Conservation (phyloP, 1,139 yeast genomes). For the Saccharomyces pastorianus region DNA sequence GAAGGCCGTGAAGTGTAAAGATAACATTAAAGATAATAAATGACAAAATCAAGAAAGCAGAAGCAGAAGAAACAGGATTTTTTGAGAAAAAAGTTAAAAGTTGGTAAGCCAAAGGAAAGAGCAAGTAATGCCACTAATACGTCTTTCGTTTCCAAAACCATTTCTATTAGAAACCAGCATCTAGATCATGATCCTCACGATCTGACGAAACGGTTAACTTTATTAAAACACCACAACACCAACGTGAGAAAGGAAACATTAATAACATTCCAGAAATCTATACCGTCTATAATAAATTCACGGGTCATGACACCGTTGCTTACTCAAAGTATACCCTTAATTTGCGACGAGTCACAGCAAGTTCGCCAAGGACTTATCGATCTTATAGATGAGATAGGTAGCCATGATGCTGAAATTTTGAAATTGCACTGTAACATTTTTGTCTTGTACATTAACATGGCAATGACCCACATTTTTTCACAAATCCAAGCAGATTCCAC, state of each 20-base stretch:
- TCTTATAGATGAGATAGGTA: slow-evolving; percentile 45
- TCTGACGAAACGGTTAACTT: slow-evolving; percentile 50
- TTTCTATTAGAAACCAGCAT: slow-evolving; percentile 52
- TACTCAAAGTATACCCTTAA: slow-evolving; percentile 26
- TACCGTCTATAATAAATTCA: slow-evolving; percentile 35
- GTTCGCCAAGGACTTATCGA: slow-evolving; percentile 58
- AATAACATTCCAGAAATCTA: slow-evolving; percentile 40
- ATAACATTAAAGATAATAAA: slow-evolving; percentile 2
- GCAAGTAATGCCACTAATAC: slow-evolving; percentile 78
- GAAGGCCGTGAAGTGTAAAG: not conserved
- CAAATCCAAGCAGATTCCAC: slow-evolving; percentile 67
- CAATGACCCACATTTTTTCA: slow-evolving; percentile 87
- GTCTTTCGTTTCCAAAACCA: slow-evolving; percentile 68
- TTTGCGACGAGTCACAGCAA: slow-evolving; percentile 32
- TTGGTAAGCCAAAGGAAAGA: slow-evolving; percentile 71
- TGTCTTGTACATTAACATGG: slow-evolving; percentile 73
- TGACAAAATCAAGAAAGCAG: slow-evolving; percentile 31
- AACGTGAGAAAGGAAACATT: slow-evolving; percentile 70
- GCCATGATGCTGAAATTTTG: slow-evolving; percentile 47
- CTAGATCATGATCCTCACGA: slow-evolving; percentile 34
- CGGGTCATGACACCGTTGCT: slow-evolving; percentile 27
- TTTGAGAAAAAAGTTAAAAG: slow-evolving; percentile 70
- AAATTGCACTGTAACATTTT: slow-evolving; percentile 60
- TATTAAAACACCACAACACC: slow-evolving; percentile 71
- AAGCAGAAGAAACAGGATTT: slow-evolving; percentile 31